These are phyloP conservation scores for Daphne laureola DNA, from an alignment of 441 rosid genomes.

Conservation along the genomic window DNA sequence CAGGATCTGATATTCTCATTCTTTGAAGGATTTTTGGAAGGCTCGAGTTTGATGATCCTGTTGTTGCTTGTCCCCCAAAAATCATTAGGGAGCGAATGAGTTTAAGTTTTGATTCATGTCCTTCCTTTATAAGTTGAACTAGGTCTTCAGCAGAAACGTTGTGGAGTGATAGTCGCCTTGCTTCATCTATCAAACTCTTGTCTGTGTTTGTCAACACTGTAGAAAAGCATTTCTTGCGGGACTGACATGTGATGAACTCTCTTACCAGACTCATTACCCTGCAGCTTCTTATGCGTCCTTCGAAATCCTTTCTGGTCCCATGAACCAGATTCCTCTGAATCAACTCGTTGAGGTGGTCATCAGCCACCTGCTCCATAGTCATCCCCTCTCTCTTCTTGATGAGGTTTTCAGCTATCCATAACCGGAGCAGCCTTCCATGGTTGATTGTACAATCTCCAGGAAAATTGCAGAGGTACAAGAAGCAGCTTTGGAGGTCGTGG, in stretches of 20 bases:
- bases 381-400: conserved; percentile 17
- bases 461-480: conserved; percentile 24
- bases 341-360: conserved; percentile 22
- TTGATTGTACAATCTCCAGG: conserved; percentile 18
- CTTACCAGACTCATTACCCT: conserved; percentile 24
- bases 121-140: background rate
- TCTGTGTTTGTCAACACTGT: conserved; percentile 23
- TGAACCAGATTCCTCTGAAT: conserved; percentile 26
- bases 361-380: conserved; percentile 31
- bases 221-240: conserved; percentile 24
- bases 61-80: background rate
- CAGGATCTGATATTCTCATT: background rate
- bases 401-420: conserved; percentile 30
- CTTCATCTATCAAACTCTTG: conserved; percentile 24
- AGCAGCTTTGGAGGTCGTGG: conserved; percentile 23
- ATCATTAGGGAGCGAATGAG: background rate
- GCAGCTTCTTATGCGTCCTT: conserved; percentile 26
- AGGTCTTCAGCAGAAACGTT: background rate
- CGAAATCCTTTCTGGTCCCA: conserved; percentile 18
- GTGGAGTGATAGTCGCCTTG: conserved; percentile 31
- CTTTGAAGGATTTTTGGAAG: background rate
- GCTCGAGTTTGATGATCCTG: background rate
- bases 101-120: background rate
- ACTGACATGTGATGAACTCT: conserved; percentile 22
- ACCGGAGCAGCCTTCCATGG: conserved; percentile 12